phyloP scores from a whole-genome alignment of 2,329 filamentous ascomycete genomes.

The Alternaria conjuncta region DNA sequence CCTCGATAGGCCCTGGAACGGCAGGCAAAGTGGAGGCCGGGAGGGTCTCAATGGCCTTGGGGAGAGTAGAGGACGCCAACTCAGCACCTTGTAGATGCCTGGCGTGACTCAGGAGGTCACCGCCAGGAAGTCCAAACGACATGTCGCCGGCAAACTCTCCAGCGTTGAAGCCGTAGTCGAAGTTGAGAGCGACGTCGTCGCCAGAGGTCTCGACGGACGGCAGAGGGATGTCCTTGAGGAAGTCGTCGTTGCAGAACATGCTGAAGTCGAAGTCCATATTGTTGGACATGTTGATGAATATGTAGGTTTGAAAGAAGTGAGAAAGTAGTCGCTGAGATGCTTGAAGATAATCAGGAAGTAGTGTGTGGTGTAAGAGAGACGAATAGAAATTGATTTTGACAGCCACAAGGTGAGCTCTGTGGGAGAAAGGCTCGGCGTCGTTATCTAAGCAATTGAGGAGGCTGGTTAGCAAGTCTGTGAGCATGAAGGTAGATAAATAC shows the following conservation, averaged over 20 bases:
- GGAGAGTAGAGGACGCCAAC: background rate
- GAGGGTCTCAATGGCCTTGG: background rate
- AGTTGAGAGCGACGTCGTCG: background rate
- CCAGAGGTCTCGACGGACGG: background rate
- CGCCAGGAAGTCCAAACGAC: background rate
- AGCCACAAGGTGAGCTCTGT: background rate
- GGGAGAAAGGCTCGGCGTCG: background rate
- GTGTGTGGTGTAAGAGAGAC: background rate
- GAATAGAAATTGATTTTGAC: background rate
- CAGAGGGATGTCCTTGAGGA: background rate
- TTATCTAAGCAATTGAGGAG: conserved; percentile 1
- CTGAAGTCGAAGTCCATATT: background rate
- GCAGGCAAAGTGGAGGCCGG: background rate
- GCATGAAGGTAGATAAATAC: background rate
- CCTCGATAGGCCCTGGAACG: background rate
- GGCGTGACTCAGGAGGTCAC: background rate
- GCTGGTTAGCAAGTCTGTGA: background rate
- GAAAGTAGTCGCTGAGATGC: background rate
- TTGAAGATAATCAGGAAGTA: background rate
- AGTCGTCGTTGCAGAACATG: background rate
- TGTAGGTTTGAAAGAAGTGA: background rate
- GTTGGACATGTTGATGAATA: background rate
- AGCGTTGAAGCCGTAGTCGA: background rate
- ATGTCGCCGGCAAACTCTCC: background rate
- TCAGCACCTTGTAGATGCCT: background rate